phyloP scores from a whole-genome alignment of 495 filamentous ascomycete genomes.

The Jackrogersella multiformis region DNA sequence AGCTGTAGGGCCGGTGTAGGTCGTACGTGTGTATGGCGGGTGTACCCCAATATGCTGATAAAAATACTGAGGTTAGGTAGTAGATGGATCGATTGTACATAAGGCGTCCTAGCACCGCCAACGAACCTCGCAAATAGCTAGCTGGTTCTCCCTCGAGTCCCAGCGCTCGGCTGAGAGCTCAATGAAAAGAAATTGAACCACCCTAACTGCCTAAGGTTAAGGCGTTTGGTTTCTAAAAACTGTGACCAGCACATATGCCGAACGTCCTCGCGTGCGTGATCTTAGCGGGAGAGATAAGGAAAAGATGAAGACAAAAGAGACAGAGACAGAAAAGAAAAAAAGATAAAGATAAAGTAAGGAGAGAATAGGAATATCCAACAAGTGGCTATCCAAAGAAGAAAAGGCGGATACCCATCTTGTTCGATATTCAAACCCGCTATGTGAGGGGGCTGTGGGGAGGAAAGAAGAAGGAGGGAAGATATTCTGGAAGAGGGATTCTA shows the following conservation, averaged over 20 bases:
- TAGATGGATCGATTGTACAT: neutral
- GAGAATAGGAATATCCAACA: neutral
- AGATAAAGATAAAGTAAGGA: neutral
- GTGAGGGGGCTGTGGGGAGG: neutral
- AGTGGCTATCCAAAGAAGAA: neutral
- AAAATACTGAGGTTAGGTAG: no score
- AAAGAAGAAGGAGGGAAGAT: neutral
- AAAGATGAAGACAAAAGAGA: neutral
- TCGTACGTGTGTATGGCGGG: conserved; percentile 7
- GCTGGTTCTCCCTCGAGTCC: neutral
- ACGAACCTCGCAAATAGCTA: neutral
- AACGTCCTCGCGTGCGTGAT: neutral
- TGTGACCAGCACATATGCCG: neutral
- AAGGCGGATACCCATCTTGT: neutral
- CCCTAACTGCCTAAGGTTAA: no score
- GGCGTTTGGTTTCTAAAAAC: neutral
- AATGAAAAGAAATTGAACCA: neutral
- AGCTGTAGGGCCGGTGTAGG: conserved; percentile 47
- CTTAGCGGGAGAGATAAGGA: neutral
- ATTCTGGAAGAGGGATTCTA: neutral
- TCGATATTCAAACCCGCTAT: neutral
- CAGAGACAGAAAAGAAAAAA: neutral
- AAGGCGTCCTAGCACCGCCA: no score
- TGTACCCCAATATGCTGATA: no score
- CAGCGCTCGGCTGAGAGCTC: neutral